Base-by-base conservation (phyloP, 225 moss, liverwort and hornwort genomes). In the Straminergon stramineum region DNA sequence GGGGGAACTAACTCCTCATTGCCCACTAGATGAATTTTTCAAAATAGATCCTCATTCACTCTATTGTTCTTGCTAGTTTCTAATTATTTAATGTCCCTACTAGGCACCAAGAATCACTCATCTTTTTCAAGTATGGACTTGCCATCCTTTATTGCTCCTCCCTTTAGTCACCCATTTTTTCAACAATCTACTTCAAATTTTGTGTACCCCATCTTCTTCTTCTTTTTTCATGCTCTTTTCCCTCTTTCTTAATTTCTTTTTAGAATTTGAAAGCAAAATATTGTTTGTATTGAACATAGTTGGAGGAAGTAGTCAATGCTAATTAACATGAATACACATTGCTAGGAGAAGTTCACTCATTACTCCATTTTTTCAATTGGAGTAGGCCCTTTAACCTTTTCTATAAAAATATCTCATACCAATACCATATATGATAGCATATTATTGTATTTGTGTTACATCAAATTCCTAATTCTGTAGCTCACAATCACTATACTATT, bases 71-170 rank as follows among this genome's bases (percentile, higher is more conserved):
- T 1, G 4, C 8, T 9, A 4, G 14, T 39, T 23, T 70, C 4
- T 70, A 31, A 0, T 39, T 1, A 0, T 14, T 70, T 39, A 20
- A 0, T 39, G 1, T 6, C 39, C 11, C 2, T 70, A 1, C 3
- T 24, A 24, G 8, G 70, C 2, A 7, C 14, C 14, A 13, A 39
- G 2, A 70, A 70, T 70, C 8, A 5, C 8, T 70, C 10, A 10
- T 70, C 6, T 24, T 39, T 39, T 70, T 39, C 0, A 37, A 8
- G 34, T 20, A 6, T 35, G 3, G 6, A 7, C 4, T n/a, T 4
- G 2, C 12, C 35, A 39, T 39, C 4, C 6, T 7, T 69, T 69
- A 2, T 23, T 69, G 7, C 7, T n/a, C 23, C 13, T n/a, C 4
- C 20, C 23, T 39, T 4, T 39, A 7, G 13, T 23, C 23, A 22